Conservation (phyloP, 1,284 basidiomycete species). For the Pseudozyma hubeiensis region DNA sequence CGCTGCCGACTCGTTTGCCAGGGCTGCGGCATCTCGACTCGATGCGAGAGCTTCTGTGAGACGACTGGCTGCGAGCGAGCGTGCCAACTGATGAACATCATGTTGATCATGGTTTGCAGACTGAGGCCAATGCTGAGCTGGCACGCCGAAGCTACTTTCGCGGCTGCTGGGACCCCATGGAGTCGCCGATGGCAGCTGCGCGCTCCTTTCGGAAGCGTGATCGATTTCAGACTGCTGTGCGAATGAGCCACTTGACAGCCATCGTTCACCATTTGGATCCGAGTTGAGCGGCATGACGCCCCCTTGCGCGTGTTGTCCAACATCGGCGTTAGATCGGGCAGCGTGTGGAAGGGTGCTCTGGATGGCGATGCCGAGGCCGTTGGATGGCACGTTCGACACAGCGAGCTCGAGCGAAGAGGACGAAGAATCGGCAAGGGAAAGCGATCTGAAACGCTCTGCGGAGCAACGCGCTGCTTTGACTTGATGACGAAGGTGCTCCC, state of each 20-base stretch:
- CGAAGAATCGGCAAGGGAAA: neutral
- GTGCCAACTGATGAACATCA: constrained; percentile 6
- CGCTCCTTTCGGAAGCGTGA: neutral
- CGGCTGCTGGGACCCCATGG: constrained; percentile 25
- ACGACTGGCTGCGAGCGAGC: constrained; percentile 5
- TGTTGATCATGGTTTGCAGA: neutral
- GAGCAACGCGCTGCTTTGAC: constrained; percentile 14
- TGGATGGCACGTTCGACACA: neutral
- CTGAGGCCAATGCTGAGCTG: neutral
- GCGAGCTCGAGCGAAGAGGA: neutral
- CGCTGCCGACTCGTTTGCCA: neutral
- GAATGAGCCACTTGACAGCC: constrained; percentile 25
- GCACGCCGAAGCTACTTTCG: constrained; percentile 11
- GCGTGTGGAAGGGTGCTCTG: constrained; percentile 2
- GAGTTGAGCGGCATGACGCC: constrained; percentile 42
- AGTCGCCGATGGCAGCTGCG: neutral
- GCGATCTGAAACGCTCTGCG: neutral
- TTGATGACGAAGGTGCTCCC: constrained; percentile 33
- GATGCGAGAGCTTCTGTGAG: constrained; percentile 3
- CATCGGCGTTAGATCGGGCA: neutral
- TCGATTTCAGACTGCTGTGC: neutral
- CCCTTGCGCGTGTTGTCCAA: neutral
- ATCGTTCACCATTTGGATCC: constrained; percentile 57
- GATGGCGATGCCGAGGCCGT: constrained; percentile 29
- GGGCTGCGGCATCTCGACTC: neutral